phyloP scores from a whole-genome alignment of 2,329 filamentous ascomycete species.

The Fusarium nygamai region DNA sequence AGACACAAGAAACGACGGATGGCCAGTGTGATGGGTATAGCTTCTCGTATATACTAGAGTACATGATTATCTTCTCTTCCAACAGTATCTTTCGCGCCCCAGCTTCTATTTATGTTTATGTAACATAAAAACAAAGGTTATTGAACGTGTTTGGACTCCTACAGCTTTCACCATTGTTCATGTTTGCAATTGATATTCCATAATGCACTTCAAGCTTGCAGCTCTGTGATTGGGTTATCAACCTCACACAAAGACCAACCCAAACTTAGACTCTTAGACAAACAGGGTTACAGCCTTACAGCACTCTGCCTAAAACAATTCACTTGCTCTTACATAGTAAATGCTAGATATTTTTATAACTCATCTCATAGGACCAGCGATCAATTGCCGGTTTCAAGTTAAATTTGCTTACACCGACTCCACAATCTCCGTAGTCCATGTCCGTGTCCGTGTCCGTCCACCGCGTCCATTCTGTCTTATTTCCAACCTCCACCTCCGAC shows the following conservation, averaged over 20 bases:
- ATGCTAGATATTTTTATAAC: neutral
- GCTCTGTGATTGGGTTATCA: neutral
- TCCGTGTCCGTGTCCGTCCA: constrained; percentile 25
- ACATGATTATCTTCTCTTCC: neutral
- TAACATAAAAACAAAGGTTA: fast-evolving
- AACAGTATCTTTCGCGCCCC: neutral
- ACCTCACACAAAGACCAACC: neutral
- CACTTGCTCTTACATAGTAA: neutral
- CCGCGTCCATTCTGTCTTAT: neutral
- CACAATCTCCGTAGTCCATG: constrained; percentile 29
- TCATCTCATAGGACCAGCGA: neutral
- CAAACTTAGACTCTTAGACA: neutral
- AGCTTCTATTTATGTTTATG: fast-evolving
- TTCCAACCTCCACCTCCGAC: neutral
- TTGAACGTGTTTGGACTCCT: fast-evolving
- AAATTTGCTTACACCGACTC: constrained; percentile 8
- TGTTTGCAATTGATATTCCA: neutral
- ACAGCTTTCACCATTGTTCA: neutral
- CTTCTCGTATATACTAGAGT: neutral
- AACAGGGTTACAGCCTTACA: neutral
- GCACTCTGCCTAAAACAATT: neutral
- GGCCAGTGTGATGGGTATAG: too few relatives aligned
- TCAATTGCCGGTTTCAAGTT: constrained; percentile 21
- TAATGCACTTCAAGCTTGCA: neutral
- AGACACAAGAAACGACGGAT: too few relatives aligned